These are phyloP conservation scores for Colletotrichum plurivorum DNA, from an alignment of 2,329 filamentous ascomycete species.

Conservation along the genomic window DNA sequence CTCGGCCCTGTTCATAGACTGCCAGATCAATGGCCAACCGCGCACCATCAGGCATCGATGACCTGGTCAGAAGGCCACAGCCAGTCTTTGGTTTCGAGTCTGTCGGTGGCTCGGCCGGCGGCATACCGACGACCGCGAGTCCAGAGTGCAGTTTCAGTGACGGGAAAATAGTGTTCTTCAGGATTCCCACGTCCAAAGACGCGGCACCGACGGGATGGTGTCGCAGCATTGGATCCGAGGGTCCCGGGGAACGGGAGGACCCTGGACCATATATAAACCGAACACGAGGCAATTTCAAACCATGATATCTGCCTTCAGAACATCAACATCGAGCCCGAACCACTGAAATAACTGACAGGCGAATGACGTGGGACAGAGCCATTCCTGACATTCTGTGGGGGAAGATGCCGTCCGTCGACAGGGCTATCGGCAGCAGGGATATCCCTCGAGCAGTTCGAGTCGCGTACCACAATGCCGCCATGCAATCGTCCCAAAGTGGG, in stretches of 20 bases:
- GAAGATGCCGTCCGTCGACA: background rate
- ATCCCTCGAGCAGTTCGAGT: background rate
- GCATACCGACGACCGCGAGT: constrained; percentile 65
- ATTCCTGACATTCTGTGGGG: background rate
- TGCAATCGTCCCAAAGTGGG: background rate
- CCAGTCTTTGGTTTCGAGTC: constrained; percentile 71
- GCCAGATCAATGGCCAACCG: constrained; percentile 65
- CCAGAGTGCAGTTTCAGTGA: constrained; percentile 67
- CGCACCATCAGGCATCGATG: constrained; percentile 72
- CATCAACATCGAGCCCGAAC: background rate
- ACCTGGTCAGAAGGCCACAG: constrained; percentile 69
- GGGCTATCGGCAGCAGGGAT: background rate
- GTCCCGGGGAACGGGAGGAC: background rate
- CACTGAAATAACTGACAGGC: background rate
- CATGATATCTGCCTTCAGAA: background rate
- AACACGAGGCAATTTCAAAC: background rate
- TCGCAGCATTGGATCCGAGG: background rate
- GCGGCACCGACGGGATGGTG: constrained; percentile 13
- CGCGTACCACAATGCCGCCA: background rate
- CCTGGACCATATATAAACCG: background rate
- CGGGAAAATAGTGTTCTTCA: constrained; percentile 67
- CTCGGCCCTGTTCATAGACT: constrained; percentile 66
- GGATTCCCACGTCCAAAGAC: constrained; percentile 57
- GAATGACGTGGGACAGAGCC: background rate
- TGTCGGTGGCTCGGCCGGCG: constrained; percentile 63